A percentile compares a stretch with the other conserved stretches of the same genome.
These are phyloP conservation scores for Phylloporus sp. DNA, from an alignment of 768 basidiomycete genomes.

Conservation along the genomic window DNA sequence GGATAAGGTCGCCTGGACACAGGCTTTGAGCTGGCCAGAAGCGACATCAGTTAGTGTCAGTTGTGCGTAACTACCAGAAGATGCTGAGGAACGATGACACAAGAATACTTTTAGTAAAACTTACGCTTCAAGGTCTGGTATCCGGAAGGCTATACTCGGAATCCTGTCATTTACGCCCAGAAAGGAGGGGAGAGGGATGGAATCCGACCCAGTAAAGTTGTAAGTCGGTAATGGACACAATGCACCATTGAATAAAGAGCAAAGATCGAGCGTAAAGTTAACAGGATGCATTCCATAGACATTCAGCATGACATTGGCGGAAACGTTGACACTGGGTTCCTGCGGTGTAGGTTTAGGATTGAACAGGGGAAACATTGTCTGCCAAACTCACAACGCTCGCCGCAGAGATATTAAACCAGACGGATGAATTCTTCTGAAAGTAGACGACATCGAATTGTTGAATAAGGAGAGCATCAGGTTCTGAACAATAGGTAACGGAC, in stretches of 20 bases:
- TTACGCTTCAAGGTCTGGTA: slow-evolving; percentile 85
- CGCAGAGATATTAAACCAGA: slow-evolving; percentile 81
- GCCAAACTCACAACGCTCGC: slow-evolving; percentile 69
- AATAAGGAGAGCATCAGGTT: slow-evolving; percentile 74
- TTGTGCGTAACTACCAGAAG: slow-evolving; percentile 51
- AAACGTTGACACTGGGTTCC: slow-evolving; percentile 74
- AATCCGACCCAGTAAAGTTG: slow-evolving; percentile 82
- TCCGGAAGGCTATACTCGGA: slow-evolving; percentile 76
- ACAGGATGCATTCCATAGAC: slow-evolving; percentile 83
- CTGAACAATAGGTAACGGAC: slow-evolving; percentile 82
- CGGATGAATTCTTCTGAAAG: slow-evolving; percentile 63
- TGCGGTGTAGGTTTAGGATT: slow-evolving; percentile 26
- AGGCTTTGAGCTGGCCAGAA: slow-evolving; percentile 75
- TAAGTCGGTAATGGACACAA: slow-evolving; percentile 80
- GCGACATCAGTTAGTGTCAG: slow-evolving; percentile 63
- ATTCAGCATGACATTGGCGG: slow-evolving; percentile 75
- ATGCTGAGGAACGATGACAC: slow-evolving; percentile 2
- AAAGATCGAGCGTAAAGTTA: slow-evolving; percentile 85
- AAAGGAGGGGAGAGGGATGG: slow-evolving; percentile 57
- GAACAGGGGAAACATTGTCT: not conserved
- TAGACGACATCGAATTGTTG: slow-evolving; percentile 73
- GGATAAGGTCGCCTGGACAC: slow-evolving; percentile 85
- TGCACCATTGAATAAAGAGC: slow-evolving; percentile 67
- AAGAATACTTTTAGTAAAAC: not conserved
- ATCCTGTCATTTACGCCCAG: slow-evolving; percentile 51